Conservation (phyloP, 345 rosid species). For the Brassica nigra region DNA sequence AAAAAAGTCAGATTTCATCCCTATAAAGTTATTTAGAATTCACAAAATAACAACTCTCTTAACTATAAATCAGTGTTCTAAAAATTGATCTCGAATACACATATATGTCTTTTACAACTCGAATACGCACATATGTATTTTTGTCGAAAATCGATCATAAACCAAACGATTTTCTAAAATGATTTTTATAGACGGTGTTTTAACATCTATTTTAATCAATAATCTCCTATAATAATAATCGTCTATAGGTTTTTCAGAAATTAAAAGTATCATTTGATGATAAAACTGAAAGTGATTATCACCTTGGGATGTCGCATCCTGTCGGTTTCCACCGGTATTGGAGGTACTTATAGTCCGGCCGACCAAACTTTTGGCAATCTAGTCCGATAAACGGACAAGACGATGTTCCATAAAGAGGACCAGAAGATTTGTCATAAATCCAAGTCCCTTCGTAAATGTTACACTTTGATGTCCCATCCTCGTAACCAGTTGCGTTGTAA, state of each 20-base stretch:
- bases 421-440: conserved; percentile 40
- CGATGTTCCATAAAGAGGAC: conserved; percentile 44
- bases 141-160: not conserved
- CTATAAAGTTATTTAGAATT: not conserved
- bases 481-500: not conserved
- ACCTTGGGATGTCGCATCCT: conserved; percentile 54
- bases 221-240: not conserved
- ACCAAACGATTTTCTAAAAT: not conserved
- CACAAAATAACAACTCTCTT: not conserved
- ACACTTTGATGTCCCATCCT: conserved; percentile 29
- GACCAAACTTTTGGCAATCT: conserved; percentile 51
- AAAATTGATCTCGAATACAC: not conserved
- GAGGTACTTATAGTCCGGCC: conserved; percentile 52
- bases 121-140: not conserved
- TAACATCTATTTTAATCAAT: not conserved
- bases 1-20: not conserved
- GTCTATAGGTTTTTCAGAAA: not conserved
- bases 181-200: too few species aligned
- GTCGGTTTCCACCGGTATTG: conserved; percentile 54
- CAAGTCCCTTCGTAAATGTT: conserved; percentile 51
- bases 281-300: conserved; percentile 1
- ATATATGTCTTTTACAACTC: not conserved
- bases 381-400: conserved; percentile 49
- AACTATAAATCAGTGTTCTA: not conserved
- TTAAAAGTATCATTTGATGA: not conserved